Evolutionary conservation across 2,329 filamentous ascomycete species (phyloP), one percentile per base, ranked within the genome.

Genomic region (Botrytis tulipae): DNA sequence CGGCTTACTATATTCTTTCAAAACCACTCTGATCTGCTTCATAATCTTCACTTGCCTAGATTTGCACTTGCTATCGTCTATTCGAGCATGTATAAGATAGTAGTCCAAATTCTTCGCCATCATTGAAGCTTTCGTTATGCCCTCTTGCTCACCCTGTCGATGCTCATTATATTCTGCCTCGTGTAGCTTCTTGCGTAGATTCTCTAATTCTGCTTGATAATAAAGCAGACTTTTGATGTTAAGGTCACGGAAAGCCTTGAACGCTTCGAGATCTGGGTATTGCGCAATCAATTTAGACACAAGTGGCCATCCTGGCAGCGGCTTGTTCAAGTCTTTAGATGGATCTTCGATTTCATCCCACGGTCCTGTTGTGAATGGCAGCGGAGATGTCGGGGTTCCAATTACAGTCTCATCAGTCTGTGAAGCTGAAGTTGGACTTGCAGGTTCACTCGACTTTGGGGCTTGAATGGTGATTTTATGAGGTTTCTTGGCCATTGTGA

Each of bases 221-320:
- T 77, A 77, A 9, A 77, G 73, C 10, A 77, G 61, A n/a, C 67
- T 73, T 46, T 77, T 77, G 35, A 76, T 60, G 22, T 75, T 74
- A 3, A 77, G 72, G 62, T 76, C 75, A 35, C 48, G 72, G 48
- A 76, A 77, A 9, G 63, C 29, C 22, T 61, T 71, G 69, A 76
- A 77, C 2, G 75, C 72, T 66, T 73, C 75, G 37, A 76, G 70
- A 20, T 51, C 72, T 48, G 73, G 74, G 16, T 67, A 46, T 32
- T 73, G n/a, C 18, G 44, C 68, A 14, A 76, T 74, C 35, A 67
- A 8, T n/a, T 66, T 32, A 7, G 74, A 70, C 9, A 76, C 40
- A 18, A 48, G 48, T 9, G 75, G 74, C 75, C 75, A 76, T 18
- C 75, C 75, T 18, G 54, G 73, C 10, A 74, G 12, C 2, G 73